phyloP scores from a whole-genome alignment of 441 rosid species.

The Brassica balearica region DNA sequence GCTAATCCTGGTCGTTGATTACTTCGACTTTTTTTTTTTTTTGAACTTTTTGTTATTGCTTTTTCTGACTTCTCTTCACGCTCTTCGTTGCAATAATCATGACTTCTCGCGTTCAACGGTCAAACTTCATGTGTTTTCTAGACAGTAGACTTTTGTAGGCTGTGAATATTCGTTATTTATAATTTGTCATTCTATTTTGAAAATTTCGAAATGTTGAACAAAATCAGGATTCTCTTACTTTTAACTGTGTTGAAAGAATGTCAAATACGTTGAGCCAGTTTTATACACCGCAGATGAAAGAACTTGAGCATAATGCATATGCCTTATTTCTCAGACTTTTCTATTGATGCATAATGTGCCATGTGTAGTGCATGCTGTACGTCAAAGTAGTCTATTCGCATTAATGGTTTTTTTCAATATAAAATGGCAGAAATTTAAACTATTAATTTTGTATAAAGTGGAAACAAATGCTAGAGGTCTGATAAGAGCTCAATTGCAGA shows the following conservation, averaged over 20 bases:
- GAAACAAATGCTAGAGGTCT: background rate
- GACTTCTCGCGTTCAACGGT: background rate
- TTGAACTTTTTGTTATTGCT: background rate
- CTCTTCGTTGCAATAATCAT: background rate
- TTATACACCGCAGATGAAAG: background rate
- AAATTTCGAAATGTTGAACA: background rate
- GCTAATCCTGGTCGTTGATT: background rate
- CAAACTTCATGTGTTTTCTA: slow-evolving; percentile 1
- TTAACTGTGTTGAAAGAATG: background rate
- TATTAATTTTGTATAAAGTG: background rate
- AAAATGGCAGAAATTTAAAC: background rate
- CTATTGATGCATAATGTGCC: background rate
- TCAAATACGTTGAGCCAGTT: background rate
- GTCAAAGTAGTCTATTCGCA: background rate
- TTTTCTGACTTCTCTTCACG: slow-evolving; percentile 3
- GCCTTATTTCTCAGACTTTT: background rate
- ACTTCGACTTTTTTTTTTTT: background rate
- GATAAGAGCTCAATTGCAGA: too few relatives aligned
- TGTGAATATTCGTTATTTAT: background rate
- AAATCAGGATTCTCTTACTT: background rate
- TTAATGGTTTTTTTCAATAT: background rate
- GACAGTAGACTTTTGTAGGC: background rate
- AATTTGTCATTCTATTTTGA: background rate
- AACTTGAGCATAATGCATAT: background rate
- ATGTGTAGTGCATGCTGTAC: background rate